Evolutionary conservation across 805 yeast species (phyloP).

Genomic region (Candida caryicola): DNA sequence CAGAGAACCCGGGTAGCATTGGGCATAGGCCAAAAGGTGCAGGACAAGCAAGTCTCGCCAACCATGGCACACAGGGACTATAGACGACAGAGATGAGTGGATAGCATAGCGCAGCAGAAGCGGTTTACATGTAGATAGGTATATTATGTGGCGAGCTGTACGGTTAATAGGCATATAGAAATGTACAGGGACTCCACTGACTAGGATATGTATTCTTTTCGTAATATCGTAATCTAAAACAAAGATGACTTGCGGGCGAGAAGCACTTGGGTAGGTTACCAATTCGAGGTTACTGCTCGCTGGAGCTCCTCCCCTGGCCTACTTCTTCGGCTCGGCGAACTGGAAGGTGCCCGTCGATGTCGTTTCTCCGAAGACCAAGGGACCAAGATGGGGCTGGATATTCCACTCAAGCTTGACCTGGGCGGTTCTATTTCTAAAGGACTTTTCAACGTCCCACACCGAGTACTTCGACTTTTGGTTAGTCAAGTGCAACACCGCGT

Average conservation of each 20-base stretch:
- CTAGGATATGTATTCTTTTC: no score
- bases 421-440: slow-evolving; percentile 63
- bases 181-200: no score
- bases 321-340: slow-evolving; percentile 25
- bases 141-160: no score
- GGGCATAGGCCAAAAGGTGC: not conserved
- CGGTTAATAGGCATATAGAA: no score
- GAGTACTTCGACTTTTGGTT: slow-evolving; percentile 70
- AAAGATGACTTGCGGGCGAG: no score
- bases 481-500: slow-evolving; percentile 54
- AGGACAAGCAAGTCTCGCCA: not conserved
- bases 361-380: slow-evolving; percentile 65
- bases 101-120: no score
- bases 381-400: slow-evolving; percentile 88
- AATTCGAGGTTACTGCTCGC: no score
- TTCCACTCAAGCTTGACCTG: slow-evolving; percentile 79
- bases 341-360: slow-evolving; percentile 23
- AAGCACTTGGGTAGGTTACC: no score
- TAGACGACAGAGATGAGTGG: not conserved
- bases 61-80: not conserved
- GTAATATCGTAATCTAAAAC: no score
- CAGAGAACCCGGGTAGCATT: slow-evolving; percentile 24
- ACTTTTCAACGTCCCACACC: slow-evolving; percentile 78
- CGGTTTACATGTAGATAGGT: no score
- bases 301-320: slow-evolving; percentile 12